Conservation (phyloP, 2,329 filamentous ascomycete genomes). For the Talaromyces verruculosus region DNA sequence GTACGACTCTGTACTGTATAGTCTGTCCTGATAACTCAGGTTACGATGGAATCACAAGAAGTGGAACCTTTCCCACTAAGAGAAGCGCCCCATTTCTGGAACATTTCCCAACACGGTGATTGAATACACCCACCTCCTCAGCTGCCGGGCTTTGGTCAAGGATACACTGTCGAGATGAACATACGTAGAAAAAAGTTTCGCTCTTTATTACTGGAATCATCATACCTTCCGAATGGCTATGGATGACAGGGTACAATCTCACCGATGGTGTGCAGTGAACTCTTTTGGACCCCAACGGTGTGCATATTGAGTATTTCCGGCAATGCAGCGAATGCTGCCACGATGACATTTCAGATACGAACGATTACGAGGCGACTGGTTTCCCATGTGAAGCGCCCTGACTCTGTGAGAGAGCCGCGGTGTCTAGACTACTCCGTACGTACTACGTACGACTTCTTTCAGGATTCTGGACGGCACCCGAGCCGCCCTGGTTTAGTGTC, state of each 20-base stretch:
- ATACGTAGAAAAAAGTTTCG: background rate
- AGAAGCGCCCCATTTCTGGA: conserved; percentile 15
- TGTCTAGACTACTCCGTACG: background rate
- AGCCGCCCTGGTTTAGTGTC: conserved; percentile 4
- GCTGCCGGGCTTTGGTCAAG: conserved; percentile 1
- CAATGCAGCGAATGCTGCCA: background rate
- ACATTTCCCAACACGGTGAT: conserved; percentile 12
- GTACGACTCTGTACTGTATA: background rate
- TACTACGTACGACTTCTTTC: background rate
- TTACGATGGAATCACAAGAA: background rate
- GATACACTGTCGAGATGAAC: background rate
- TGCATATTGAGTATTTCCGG: background rate
- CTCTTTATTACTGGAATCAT: background rate
- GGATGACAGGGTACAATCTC: background rate
- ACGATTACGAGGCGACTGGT: background rate
- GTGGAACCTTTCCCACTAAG: background rate
- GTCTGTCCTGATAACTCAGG: background rate
- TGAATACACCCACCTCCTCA: background rate
- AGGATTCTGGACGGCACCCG: background rate
- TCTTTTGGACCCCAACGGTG: conserved; percentile 1
- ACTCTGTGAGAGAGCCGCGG: background rate
- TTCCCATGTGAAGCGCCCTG: conserved; percentile 3
- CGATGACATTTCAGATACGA: background rate
- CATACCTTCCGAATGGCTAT: background rate
- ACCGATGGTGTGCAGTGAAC: background rate